Base-by-base conservation (phyloP, 352 stramenopile species). In the Hyaloperonospora brassicae region DNA sequence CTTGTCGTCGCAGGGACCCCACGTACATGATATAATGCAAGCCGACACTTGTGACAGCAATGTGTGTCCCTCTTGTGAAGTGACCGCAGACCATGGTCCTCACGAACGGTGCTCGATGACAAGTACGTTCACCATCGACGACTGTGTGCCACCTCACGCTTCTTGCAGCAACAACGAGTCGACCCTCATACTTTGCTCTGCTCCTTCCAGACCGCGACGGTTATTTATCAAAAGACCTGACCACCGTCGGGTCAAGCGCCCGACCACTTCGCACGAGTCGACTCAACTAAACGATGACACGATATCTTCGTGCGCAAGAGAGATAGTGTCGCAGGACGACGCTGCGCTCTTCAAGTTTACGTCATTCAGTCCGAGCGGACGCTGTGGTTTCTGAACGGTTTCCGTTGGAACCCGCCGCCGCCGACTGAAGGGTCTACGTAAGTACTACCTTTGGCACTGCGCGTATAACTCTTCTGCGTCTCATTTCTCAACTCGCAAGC, bases 401-500 rank as follows among this genome's bases (percentile, higher is more conserved):
- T 56, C 39, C 41, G 10, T 25, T 39, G 39, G n/a, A 43, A 17
- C 9, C 11, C 8, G 2, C 14, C 9, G n/a, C 39, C 7, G 25
- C 41, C 1, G 41, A 30, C 41, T 31, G 47, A 57, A 61, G 47
- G 38, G 45, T 42, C 45, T 41, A 17, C 5, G n/a, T 12, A 14
- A 12, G 35, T 14, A 13, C 2, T 34, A 34, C 27, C 27, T 17
- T 17, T 17, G 17, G 17, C 17, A 17, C 17, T 17, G 17, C 17
- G 14, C 22, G 42, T 30, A 57, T n/a, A 10, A 57, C 34, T 39
- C 2, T 25, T 13, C n/a, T 10, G 12, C n/a, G 21, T 0, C 17
- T 51, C 62, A 70, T 60, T 70, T 38, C 53, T 52, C 53, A 66
- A 67, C 23, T 59, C 47, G 35, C 61, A 21, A 23, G 24, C 30